These are phyloP conservation scores for Yamadazyma epiphylla DNA, from an alignment of 1,139 yeast species.

Conservation along the genomic window DNA sequence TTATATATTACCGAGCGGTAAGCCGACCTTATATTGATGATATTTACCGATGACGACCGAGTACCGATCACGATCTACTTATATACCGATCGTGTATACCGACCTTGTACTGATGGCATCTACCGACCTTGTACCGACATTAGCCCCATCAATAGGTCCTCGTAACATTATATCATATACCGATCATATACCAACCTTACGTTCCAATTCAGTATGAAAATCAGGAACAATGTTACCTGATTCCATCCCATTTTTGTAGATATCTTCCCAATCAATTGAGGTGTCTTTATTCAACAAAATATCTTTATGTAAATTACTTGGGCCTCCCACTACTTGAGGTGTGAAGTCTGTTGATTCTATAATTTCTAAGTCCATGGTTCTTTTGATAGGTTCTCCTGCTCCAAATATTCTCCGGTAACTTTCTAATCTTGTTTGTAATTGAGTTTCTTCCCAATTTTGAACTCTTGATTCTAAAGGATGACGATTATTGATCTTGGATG, in stretches of 20 bases:
- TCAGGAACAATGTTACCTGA: slow-evolving; percentile 37
- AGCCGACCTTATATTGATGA: no score
- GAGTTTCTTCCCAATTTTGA: slow-evolving; percentile 76
- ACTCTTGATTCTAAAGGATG: slow-evolving; percentile 85
- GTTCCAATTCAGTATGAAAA: slow-evolving; percentile 73
- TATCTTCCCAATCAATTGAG: slow-evolving; percentile 88
- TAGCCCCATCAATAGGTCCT: no score
- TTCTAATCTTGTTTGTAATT: slow-evolving; percentile 67
- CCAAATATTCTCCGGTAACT: slow-evolving; percentile 83
- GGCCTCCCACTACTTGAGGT: slow-evolving; percentile 57
- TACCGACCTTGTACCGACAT: no score
- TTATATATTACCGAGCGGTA: no score
- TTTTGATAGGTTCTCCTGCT: slow-evolving; percentile 87
- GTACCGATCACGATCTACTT: neutral
- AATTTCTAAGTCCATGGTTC: slow-evolving; percentile 80
- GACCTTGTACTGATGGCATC: no score
- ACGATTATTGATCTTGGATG: slow-evolving; percentile 71
- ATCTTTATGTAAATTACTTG: slow-evolving; percentile 63
- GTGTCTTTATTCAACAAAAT: slow-evolving; percentile 75
- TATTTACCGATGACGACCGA: no score
- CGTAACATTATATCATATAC: no score
- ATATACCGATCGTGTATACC: no score
- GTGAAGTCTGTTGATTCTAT: slow-evolving; percentile 71
- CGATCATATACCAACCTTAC: slow-evolving; percentile 50
- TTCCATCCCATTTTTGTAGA: slow-evolving; percentile 59